Conservation (phyloP, 805 yeast genomes). For the Candida qinlingensis region DNA sequence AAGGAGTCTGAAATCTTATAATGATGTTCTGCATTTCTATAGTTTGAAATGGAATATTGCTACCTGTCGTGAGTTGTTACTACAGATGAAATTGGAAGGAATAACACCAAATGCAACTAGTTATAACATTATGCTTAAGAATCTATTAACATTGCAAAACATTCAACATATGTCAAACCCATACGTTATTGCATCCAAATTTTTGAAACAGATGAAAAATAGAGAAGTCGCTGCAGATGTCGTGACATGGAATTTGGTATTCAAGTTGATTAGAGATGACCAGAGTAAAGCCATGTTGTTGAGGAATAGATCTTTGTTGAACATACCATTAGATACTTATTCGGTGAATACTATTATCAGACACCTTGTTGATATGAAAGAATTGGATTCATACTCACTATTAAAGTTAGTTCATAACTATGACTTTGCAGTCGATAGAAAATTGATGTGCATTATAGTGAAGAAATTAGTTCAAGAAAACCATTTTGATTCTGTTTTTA, state of each 20-base stretch:
- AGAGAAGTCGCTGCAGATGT: constrained; percentile 28
- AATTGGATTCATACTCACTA: constrained; percentile 11
- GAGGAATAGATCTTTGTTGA: constrained; percentile 26
- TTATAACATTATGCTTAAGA: constrained; percentile 32
- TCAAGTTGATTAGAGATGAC: constrained; percentile 29
- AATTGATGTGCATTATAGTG: constrained; percentile 24
- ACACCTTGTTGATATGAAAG: constrained; percentile 14
- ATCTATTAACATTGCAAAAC: constrained; percentile 24
- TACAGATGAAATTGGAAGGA: constrained; percentile 34
- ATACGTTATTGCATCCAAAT: constrained; percentile 24
- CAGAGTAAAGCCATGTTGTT: constrained; percentile 28
- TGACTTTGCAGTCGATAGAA: constrained; percentile 23
- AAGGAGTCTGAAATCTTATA: constrained; percentile 29
- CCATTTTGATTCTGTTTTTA: constrained; percentile 27
- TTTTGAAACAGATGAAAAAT: constrained; percentile 29
- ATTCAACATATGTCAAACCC: constrained; percentile 27
- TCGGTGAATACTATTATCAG: constrained; percentile 25
- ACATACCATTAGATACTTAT: constrained; percentile 28
- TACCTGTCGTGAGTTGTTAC: constrained; percentile 33
- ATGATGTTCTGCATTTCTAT: constrained; percentile 35
- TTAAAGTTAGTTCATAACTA: constrained; percentile 10
- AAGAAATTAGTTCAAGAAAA: constrained; percentile 24
- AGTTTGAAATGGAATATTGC: constrained; percentile 34
- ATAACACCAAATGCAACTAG: constrained; percentile 32
- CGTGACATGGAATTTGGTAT: constrained; percentile 34